Conservation (phyloP, 441 rosid genomes). For the Bruguiera hainesii region DNA sequence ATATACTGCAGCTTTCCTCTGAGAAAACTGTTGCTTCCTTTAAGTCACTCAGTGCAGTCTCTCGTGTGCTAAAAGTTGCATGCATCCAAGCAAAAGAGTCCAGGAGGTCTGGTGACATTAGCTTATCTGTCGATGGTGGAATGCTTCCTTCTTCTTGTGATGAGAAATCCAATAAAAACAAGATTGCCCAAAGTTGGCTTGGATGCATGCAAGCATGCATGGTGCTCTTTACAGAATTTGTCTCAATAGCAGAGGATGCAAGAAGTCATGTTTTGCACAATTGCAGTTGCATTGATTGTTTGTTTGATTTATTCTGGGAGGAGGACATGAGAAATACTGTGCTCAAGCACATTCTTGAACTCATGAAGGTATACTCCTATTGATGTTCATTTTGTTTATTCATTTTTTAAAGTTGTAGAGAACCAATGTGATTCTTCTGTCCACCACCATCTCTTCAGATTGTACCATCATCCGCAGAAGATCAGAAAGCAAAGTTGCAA, state of each 20-base stretch:
- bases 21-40: conserved; percentile 76
- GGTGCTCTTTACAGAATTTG: conserved; percentile 62
- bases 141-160: conserved; percentile 27
- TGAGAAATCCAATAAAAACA: conserved; percentile 35
- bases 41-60: conserved; percentile 64
- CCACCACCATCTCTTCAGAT: conserved; percentile 38
- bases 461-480: conserved; percentile 56
- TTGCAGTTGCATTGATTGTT: conserved; percentile 62
- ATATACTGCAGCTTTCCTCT: conserved; percentile 60
- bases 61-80: conserved; percentile 80
- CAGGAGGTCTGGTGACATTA: conserved; percentile 35
- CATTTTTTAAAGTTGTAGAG: conserved; percentile 17
- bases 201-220: conserved; percentile 67
- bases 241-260: conserved; percentile 60
- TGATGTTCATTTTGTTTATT: conserved; percentile 16
- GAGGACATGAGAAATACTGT: conserved; percentile 64
- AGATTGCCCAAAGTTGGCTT: conserved; percentile 44
- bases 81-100: conserved; percentile 72
- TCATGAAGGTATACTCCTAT: conserved; percentile 72
- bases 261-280: conserved; percentile 58
- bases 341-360: conserved; percentile 64
- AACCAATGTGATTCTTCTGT: conserved; percentile 14
- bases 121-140: conserved; percentile 30
- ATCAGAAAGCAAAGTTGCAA: conserved; percentile 64
- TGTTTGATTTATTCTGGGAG: conserved; percentile 97